These are phyloP conservation scores for Paraconiothyrium sp. DNA, from an alignment of 2,329 filamentous ascomycete genomes.

Conservation along the genomic window DNA sequence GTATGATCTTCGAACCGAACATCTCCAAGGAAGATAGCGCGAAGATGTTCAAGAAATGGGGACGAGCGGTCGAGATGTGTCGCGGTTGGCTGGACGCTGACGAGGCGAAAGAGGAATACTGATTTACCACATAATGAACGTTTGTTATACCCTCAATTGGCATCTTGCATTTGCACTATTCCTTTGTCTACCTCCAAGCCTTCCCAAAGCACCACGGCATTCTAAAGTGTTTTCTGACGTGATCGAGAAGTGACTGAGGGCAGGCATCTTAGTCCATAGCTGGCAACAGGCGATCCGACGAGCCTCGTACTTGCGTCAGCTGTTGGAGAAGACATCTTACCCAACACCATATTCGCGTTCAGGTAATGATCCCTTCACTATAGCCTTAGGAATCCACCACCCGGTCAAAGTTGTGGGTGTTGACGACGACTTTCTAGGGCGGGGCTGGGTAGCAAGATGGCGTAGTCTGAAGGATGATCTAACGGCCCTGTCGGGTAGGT, in stretches of 20 bases:
- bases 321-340: not conserved
- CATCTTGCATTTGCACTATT: conserved; percentile 26
- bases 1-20: conserved; percentile 74
- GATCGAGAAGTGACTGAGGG: conserved; percentile 12
- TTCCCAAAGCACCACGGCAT: conserved; percentile 5
- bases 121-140: conserved; percentile 34
- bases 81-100: conserved; percentile 72
- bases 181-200: not conserved
- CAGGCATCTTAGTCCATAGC: not conserved
- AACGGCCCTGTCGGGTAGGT: conserved; percentile 10
- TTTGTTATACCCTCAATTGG: conserved; percentile 36
- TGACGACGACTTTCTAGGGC: conserved; percentile 10
- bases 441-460: conserved; percentile 4
- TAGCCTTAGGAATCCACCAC: not conserved
- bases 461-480: conserved; percentile 10
- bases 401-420: not conserved
- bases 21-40: conserved; percentile 67
- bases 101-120: conserved; percentile 46
- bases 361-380: conserved; percentile 15
- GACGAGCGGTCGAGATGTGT: conserved; percentile 81
- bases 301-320: not conserved
- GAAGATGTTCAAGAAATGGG: conserved; percentile 75
- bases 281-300: conserved; percentile 8
- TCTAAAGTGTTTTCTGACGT: conserved; percentile 13
- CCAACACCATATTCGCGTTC: conserved; percentile 16